A percentile compares a stretch with the other conserved stretches of the same genome.
phyloP scores from a whole-genome alignment of 192 early-diverging fungal species.

The Chytriomyces sp. region DNA sequence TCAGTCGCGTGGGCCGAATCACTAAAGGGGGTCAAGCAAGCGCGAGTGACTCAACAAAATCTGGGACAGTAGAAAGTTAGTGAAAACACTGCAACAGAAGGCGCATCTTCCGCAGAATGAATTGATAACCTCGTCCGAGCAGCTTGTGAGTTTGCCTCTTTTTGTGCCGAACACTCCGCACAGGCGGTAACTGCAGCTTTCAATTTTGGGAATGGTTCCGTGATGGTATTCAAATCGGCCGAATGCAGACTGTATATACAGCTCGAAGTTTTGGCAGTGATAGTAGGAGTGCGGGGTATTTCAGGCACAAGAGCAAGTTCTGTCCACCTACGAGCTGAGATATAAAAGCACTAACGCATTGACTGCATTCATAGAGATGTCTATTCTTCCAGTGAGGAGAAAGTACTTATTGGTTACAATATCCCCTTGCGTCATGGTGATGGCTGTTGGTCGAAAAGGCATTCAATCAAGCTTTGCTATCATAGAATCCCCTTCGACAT shows the following conservation, averaged over 20 bases:
- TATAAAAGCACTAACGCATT: not conserved
- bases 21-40: too few relatives aligned
- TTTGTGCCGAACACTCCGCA: too few relatives aligned
- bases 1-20: too few relatives aligned
- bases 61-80: too few relatives aligned
- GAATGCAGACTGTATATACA: not conserved
- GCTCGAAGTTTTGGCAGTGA: not conserved
- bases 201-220: conserved; percentile 4
- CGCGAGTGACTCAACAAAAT: too few relatives aligned
- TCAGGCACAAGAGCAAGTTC: conserved; percentile 8
- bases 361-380: not conserved
- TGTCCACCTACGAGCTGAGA: not conserved
- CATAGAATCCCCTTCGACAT: too few relatives aligned
- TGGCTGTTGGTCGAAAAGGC: not conserved
- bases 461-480: not conserved
- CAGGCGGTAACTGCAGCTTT: not conserved
- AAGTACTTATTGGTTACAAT: conserved; percentile 3
- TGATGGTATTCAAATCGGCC: not conserved
- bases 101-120: too few relatives aligned
- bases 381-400: not conserved
- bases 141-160: too few relatives aligned
- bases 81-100: too few relatives aligned
- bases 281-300: conserved; percentile 12
- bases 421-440: conserved; percentile 2
- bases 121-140: too few relatives aligned